These are phyloP conservation scores for Echites panduratus DNA, from an alignment of 257 asterid species.

Conservation along the genomic window DNA sequence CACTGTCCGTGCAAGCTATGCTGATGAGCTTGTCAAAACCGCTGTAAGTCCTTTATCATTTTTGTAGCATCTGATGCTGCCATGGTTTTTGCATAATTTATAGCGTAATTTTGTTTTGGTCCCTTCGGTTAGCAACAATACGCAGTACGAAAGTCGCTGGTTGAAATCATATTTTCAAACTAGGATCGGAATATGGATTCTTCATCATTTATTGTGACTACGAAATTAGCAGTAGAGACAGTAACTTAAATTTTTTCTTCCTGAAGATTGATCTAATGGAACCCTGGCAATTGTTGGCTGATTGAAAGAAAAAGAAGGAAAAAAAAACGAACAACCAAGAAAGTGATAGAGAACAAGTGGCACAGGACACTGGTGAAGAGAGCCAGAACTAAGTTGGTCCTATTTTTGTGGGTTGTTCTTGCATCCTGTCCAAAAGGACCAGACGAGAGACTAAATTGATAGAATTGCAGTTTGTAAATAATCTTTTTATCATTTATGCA, in stretches of 20 bases:
- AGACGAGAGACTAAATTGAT: neutral
- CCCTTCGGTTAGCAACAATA: neutral
- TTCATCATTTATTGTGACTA: neutral
- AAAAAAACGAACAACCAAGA: neutral
- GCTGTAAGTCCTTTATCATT: constrained; percentile 32
- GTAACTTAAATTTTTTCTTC: neutral
- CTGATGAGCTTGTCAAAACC: constrained; percentile 62
- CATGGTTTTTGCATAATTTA: neutral
- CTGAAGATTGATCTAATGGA: neutral
- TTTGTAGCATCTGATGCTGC: neutral
- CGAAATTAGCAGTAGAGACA: neutral
- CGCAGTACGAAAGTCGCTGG: neutral
- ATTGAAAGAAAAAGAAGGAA: neutral
- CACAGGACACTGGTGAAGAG: neutral
- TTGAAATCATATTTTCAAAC: neutral
- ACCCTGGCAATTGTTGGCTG: neutral
- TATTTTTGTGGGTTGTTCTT: neutral
- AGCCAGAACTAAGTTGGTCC: neutral
- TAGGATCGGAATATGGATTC: neutral
- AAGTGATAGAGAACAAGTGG: neutral
- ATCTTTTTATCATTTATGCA: neutral
- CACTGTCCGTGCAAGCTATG: constrained; percentile 45
- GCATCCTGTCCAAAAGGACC: neutral
- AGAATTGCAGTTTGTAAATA: neutral
- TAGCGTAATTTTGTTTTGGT: neutral